Conservation (phyloP, 2,329 filamentous ascomycete genomes). For the Pseudopithomyces chartarum region DNA sequence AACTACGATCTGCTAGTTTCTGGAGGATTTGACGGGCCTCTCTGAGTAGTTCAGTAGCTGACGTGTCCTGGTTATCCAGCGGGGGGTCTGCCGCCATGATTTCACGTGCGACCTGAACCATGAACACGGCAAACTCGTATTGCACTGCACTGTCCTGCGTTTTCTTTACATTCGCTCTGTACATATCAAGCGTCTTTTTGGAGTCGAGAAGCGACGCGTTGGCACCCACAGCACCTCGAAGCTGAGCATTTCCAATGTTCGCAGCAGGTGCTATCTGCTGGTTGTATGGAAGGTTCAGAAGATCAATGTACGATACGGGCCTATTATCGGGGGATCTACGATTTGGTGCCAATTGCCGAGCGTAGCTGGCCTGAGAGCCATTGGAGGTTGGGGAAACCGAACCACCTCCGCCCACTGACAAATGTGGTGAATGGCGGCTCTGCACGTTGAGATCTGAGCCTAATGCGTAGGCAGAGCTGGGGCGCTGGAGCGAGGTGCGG, state of each 20-base stretch:
- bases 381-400: conserved; percentile 37
- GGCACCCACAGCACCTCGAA: conserved; percentile 79
- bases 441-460: conserved; percentile 70
- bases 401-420: conserved; percentile 49
- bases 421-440: conserved; percentile 62
- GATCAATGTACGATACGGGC: conserved; percentile 65
- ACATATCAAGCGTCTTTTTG: conserved; percentile 97
- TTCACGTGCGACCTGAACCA: conserved; percentile 87
- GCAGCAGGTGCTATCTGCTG: conserved; percentile 71
- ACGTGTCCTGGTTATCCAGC: conserved; percentile 49
- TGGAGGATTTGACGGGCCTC: conserved; percentile 92
- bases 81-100: conserved; percentile 48
- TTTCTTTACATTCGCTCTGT: conserved; percentile 95
- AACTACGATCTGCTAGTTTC: conserved; percentile 81
- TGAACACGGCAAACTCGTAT: conserved; percentile 94
- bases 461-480: conserved; percentile 76
- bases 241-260: conserved; percentile 77
- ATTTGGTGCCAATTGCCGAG: conserved; percentile 56
- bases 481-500: conserved; percentile 67
- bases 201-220: conserved; percentile 90
- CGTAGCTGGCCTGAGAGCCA: conserved; percentile 49
- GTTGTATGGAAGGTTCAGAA: conserved; percentile 73
- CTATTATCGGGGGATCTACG: conserved; percentile 62
- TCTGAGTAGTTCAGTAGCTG: conserved; percentile 69
- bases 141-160: conserved; percentile 88